These are phyloP conservation scores for Byssochlamys sp. DNA, from an alignment of 2,329 filamentous ascomycete species.

Conservation along the genomic window DNA sequence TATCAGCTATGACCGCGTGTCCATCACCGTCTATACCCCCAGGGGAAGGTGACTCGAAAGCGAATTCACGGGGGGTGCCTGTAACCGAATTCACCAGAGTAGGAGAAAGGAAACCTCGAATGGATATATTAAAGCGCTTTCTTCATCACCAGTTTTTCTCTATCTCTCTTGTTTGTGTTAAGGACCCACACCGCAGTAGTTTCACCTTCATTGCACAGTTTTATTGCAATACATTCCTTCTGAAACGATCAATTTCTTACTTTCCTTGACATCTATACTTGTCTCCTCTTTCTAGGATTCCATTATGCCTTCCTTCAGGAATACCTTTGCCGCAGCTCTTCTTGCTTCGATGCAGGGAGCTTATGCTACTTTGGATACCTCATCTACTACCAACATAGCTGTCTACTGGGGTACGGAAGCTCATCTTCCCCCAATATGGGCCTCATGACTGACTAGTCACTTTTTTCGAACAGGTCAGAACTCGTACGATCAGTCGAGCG, in stretches of 20 bases:
- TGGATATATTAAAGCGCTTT: neutral
- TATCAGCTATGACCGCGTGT: neutral
- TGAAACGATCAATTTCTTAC: neutral
- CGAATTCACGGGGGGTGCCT: neutral
- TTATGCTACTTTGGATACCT: conserved; percentile 35
- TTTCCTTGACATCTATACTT: neutral
- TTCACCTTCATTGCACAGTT: neutral
- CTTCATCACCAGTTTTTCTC: neutral
- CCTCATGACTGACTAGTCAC: neutral
- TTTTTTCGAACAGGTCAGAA: conserved; percentile 45
- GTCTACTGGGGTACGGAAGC: conserved; percentile 52
- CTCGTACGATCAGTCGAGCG: conserved; percentile 42
- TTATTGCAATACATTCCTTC: neutral
- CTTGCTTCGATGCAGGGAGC: conserved; percentile 21
- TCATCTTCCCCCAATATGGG: neutral
- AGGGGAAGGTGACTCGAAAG: neutral
- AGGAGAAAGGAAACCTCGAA: neutral
- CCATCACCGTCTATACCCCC: neutral
- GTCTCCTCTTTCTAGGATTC: neutral
- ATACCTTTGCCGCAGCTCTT: conserved; percentile 10
- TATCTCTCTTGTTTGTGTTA: neutral
- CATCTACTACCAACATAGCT: conserved; percentile 47
- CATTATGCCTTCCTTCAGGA: conserved; percentile 19
- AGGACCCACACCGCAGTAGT: neutral
- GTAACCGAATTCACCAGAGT: neutral